Conservation (phyloP, 1,139 yeast species). For the Ashbya aceris region DNA sequence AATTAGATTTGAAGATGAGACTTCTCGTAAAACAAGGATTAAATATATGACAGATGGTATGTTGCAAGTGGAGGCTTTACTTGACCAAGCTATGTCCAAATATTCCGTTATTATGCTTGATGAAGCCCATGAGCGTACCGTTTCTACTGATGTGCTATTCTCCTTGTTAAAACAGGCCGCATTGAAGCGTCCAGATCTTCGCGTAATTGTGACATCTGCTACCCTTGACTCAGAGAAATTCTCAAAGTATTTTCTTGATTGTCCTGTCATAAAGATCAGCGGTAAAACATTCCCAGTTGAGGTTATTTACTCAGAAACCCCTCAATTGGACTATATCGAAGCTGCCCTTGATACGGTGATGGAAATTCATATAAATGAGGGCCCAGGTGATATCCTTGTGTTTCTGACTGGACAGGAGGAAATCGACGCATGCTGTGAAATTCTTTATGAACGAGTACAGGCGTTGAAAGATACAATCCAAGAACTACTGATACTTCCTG, state of each 20-base stretch:
- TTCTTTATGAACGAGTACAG: slow-evolving; percentile 56
- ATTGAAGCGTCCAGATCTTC: slow-evolving; percentile 58
- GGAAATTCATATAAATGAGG: slow-evolving; percentile 73
- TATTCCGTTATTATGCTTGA: slow-evolving; percentile 85
- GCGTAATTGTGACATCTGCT: slow-evolving; percentile 83
- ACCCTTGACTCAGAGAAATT: slow-evolving; percentile 82
- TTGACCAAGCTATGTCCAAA: slow-evolving; percentile 61
- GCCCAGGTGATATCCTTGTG: slow-evolving; percentile 73
- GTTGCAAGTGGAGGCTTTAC: slow-evolving; percentile 73
- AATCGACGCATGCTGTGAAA: slow-evolving; percentile 83
- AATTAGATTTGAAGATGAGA: slow-evolving; percentile 74
- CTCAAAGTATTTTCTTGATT: slow-evolving; percentile 61
- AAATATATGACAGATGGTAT: slow-evolving; percentile 95
- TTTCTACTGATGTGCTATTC: slow-evolving; percentile 87
- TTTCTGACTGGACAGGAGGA: slow-evolving; percentile 89
- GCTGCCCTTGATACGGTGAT: slow-evolving; percentile 74
- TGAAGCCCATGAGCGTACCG: slow-evolving; percentile 94
- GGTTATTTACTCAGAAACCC: slow-evolving; percentile 62
- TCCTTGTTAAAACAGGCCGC: slow-evolving; percentile 74
- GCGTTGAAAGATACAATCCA: slow-evolving; percentile 53
- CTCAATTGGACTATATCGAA: slow-evolving; percentile 77
- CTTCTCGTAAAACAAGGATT: slow-evolving; percentile 53
- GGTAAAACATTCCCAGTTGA: slow-evolving; percentile 91
- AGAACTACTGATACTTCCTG: slow-evolving; percentile 75
- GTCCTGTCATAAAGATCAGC: slow-evolving; percentile 78